Evolutionary conservation across 2,329 filamentous ascomycete genomes (phyloP).

Genomic region (Leptographium wingfieldii): DNA sequence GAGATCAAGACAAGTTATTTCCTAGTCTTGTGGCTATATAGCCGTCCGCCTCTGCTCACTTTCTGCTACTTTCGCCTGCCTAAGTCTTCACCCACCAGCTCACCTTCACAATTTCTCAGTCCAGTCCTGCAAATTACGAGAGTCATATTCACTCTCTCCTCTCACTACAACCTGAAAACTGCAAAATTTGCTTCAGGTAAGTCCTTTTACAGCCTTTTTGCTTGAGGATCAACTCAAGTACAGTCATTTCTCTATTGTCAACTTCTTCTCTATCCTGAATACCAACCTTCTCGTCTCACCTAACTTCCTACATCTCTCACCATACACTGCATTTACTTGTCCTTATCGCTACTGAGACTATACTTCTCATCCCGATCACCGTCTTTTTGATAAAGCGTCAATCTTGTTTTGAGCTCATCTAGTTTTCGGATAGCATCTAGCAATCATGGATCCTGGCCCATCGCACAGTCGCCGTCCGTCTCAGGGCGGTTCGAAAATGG

Average conservation of each 20-base stretch:
- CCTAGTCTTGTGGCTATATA: background rate
- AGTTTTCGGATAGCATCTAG: background rate
- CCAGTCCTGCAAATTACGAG: background rate
- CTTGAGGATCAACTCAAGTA: too few relatives aligned
- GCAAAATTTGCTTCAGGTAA: background rate
- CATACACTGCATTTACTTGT: too few relatives aligned
- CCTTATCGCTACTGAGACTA: background rate
- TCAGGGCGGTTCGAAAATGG: constrained; percentile 1
- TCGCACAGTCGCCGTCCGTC: constrained; percentile 4
- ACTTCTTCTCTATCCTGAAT: background rate
- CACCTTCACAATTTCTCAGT: background rate
- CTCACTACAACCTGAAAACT: background rate
- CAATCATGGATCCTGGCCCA: background rate
- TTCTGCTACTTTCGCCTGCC: background rate
- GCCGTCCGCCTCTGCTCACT: background rate
- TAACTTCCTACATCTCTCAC: background rate
- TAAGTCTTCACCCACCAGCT: background rate
- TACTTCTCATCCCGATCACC: background rate
- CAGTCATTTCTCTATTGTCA: background rate
- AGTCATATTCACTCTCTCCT: background rate
- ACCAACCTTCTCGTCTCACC: background rate
- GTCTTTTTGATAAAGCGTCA: background rate
- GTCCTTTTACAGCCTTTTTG: background rate
- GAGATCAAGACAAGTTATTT: background rate
- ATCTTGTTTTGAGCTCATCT: background rate